Conservation (phyloP, 257 asterid species). For the Solanum ahanhuiri region DNA sequence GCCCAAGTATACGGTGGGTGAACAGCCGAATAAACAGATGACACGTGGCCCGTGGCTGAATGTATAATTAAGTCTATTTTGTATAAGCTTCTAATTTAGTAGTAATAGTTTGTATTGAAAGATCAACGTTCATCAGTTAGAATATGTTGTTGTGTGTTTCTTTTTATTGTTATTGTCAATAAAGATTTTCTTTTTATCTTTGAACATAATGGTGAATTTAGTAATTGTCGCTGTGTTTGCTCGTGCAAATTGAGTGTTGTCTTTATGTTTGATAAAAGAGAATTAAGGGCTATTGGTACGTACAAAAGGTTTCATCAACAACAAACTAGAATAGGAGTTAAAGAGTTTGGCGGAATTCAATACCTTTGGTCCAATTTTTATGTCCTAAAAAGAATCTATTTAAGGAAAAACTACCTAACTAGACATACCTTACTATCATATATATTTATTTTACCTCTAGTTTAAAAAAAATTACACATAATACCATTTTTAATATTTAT, state of each 20-base stretch:
- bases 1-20: constrained; percentile 17
- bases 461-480: no score
- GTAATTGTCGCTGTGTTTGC: not conserved
- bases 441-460: no score
- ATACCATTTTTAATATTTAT: no score
- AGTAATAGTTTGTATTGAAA: not conserved
- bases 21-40: not conserved
- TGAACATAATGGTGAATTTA: not conserved
- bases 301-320: not conserved
- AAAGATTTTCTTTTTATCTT: not conserved
- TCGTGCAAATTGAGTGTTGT: not conserved
- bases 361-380: no score
- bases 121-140: not conserved
- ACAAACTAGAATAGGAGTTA: not conserved
- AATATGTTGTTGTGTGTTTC: not conserved
- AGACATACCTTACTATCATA: no score
- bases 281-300: not conserved
- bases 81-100: not conserved
- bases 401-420: no score
- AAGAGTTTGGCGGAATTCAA: no score
- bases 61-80: not conserved
- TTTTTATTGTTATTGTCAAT: not conserved
- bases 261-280: not conserved
- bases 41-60: not conserved
- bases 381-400: no score